Evolutionary conservation across 192 early-diverging fungal species (phyloP), one percentile per base, ranked within the genome.

Genomic region (Backusella sp.): DNA sequence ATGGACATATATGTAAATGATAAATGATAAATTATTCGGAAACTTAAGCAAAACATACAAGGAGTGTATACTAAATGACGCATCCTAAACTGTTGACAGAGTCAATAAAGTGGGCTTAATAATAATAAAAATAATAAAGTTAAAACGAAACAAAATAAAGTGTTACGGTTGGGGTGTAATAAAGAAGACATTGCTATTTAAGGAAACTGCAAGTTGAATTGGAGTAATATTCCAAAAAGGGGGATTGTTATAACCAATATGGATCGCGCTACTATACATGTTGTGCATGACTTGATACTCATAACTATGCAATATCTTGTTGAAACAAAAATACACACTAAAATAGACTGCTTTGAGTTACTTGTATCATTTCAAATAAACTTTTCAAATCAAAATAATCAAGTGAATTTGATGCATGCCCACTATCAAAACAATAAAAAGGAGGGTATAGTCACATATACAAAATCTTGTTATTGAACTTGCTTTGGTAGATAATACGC

Each of bases 381-480:
- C 53, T 56, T 56, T 56, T 56, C n/a, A 9, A 56, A 21, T 56
- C 53, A 56, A 56, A 56, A 56, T 56, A 56, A 56, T 56, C n/a
- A 56, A 56, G 53, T 9, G 21, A 23, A 53, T 56, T 56, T 9
- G 53, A 21, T 56, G 53, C 53, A 56, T 56, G 9, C n/a, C 8
- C 21, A 56, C 53, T 56, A 56, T 56, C 53, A 56, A 56, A 56
- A 56, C 53, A 56, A 56, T 21, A 23, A 56, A 56, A 56, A 56
- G 53, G 53, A 56, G 53, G n/a, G 26, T 23, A 21, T 21, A 21
- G 23, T 21, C 9, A 56, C 21, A 21, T n/a, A 26, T 14, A 44
- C 42, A 56, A n/a, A 56, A 56, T 56, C 53, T 56, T 56, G 53
- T 56, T 56, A 56, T 56, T 56, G 53, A 56, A 56, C n/a, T 56